These are phyloP conservation scores for Kwoniella europaea DNA, from an alignment of 768 basidiomycete species.

Conservation along the genomic window DNA sequence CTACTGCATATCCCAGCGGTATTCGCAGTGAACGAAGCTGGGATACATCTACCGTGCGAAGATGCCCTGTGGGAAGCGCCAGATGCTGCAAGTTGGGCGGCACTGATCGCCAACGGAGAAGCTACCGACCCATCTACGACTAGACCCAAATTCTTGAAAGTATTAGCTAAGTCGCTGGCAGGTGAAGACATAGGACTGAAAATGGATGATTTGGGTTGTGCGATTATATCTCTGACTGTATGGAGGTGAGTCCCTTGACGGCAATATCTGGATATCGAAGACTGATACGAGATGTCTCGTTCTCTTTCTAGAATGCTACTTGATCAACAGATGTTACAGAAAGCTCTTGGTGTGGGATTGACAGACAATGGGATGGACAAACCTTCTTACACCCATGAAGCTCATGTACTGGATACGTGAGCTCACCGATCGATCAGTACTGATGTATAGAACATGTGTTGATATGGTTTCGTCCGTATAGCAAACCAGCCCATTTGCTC, in stretches of 20 bases:
- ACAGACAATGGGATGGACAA: slow-evolving; percentile 22
- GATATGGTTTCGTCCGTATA: neutral
- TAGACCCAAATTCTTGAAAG: slow-evolving; percentile 29
- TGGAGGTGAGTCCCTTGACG: slow-evolving; percentile 37
- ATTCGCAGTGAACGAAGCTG: slow-evolving; percentile 40
- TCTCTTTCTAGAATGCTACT: slow-evolving; percentile 16
- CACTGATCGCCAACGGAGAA: slow-evolving; percentile 16
- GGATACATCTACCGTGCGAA: slow-evolving; percentile 38
- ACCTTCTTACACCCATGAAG: slow-evolving; percentile 19
- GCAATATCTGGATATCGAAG: too few relatives aligned
- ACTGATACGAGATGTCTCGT: neutral
- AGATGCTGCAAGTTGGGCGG: slow-evolving; percentile 37
- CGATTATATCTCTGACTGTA: slow-evolving; percentile 41
- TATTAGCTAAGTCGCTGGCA: slow-evolving; percentile 26
- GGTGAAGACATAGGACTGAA: slow-evolving; percentile 16
- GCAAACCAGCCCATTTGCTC: slow-evolving; percentile 29
- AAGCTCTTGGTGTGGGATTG: slow-evolving; percentile 30
- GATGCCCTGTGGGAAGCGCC: slow-evolving; percentile 45
- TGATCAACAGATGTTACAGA: slow-evolving; percentile 38
- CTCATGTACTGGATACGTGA: slow-evolving; percentile 33
- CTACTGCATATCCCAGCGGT: slow-evolving; percentile 37
- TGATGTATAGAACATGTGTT: neutral
- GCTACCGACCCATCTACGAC: slow-evolving; percentile 16
- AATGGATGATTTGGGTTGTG: slow-evolving; percentile 40
- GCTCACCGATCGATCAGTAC: neutral